These are phyloP conservation scores for Xylariaceae sp. DNA, from an alignment of 2,329 filamentous ascomycete species.

Conservation along the genomic window DNA sequence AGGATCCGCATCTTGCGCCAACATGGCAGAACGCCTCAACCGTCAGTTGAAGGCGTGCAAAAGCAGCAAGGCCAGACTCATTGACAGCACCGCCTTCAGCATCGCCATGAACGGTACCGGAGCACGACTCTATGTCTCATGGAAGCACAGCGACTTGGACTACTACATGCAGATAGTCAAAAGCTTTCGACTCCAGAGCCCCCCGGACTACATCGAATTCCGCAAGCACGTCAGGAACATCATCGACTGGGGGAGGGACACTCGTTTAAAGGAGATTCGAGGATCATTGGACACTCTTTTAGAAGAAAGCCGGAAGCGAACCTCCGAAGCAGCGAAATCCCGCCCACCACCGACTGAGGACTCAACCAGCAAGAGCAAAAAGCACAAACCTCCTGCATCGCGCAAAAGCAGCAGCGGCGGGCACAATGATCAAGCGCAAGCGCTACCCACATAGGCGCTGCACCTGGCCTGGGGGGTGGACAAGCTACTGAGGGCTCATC, in stretches of 20 bases:
- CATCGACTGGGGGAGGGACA: constrained; percentile 26
- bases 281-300: constrained; percentile 1
- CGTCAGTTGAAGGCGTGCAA: constrained; percentile 8
- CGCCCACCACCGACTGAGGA: constrained; percentile 1
- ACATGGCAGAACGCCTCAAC: constrained; percentile 15
- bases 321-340: constrained; percentile 2
- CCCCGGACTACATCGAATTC: constrained; percentile 23
- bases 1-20: constrained; percentile 23
- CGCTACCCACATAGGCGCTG: too few relatives aligned
- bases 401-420: too few relatives aligned
- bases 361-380: background rate
- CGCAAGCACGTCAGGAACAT: constrained; percentile 27
- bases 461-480: too few relatives aligned
- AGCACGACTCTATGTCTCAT: constrained; percentile 27
- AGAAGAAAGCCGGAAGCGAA: constrained; percentile 2
- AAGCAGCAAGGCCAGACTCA: constrained; percentile 9
- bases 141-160: constrained; percentile 24
- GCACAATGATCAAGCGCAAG: too few relatives aligned
- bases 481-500: too few relatives aligned
- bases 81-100: constrained; percentile 23
- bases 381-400: too few relatives aligned
- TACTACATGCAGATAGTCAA: constrained; percentile 23
- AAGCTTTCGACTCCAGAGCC: constrained; percentile 23
- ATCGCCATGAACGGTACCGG: constrained; percentile 27
- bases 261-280: constrained; percentile 20